These are phyloP conservation scores for Neotropicomus parvogracilis DNA, from an alignment of 1,284 basidiomycete genomes.

Conservation along the genomic window DNA sequence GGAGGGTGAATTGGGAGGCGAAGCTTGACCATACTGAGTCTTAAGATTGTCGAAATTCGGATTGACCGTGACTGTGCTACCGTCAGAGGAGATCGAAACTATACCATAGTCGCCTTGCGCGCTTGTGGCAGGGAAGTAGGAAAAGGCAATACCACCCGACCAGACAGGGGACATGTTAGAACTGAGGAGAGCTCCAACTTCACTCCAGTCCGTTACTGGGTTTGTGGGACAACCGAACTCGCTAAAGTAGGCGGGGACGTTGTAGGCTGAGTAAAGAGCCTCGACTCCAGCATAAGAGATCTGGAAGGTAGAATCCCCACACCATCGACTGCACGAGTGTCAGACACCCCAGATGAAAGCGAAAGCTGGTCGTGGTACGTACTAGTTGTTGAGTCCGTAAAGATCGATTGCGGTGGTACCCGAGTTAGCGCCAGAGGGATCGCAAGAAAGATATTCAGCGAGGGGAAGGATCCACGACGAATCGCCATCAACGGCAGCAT, in stretches of 20 bases:
- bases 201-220: slow-evolving; percentile 75
- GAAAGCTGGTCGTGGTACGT: slow-evolving; percentile 27
- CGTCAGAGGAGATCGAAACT: slow-evolving; percentile 67
- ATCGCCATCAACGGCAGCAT: slow-evolving; percentile 80
- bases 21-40: slow-evolving; percentile 56
- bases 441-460: slow-evolving; percentile 81
- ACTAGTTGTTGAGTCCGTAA: slow-evolving; percentile 82
- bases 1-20: slow-evolving; percentile 64
- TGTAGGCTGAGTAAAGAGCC: slow-evolving; percentile 59
- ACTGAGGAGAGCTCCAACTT: slow-evolving; percentile 73
- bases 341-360: slow-evolving; percentile 10
- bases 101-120: slow-evolving; percentile 77
- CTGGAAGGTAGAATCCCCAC: slow-evolving; percentile 63
- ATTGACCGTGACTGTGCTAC: slow-evolving; percentile 56
- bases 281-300: slow-evolving; percentile 54
- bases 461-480: slow-evolving; percentile 64
- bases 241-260: slow-evolving; percentile 85
- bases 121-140: slow-evolving; percentile 74
- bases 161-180: slow-evolving; percentile 72
- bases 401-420: slow-evolving; percentile 74
- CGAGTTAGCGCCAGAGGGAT: slow-evolving; percentile 49
- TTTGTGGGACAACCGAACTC: slow-evolving; percentile 79
- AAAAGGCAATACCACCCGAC: slow-evolving; percentile 88
- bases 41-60: slow-evolving; percentile 70
- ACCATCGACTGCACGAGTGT: slow-evolving; percentile 61